Conservation (phyloP, 257 asterid genomes). For the Ballota nigra region DNA sequence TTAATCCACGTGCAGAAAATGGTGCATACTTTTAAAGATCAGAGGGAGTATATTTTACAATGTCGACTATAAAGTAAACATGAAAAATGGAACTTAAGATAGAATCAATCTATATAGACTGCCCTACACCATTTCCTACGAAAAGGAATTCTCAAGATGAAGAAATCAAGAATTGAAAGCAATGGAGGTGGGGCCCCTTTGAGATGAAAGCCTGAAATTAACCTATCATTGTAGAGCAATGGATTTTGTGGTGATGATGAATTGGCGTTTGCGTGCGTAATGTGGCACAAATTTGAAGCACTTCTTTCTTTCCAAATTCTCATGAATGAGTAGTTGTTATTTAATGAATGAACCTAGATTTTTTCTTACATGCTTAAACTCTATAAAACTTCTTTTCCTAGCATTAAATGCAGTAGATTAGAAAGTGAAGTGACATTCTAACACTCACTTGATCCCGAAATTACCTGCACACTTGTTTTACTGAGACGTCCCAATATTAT, state of each 20-base stretch:
- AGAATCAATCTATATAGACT: background rate
- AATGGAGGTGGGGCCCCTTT: background rate
- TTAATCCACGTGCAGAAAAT: too few relatives aligned
- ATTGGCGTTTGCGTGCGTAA: slow-evolving; percentile 25
- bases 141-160: too few relatives aligned
- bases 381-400: background rate
- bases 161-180: background rate
- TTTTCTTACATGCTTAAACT: background rate
- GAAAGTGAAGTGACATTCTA: slow-evolving; percentile 20
- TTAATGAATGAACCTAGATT: slow-evolving; percentile 16
- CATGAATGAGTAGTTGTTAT: background rate
- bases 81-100: too few relatives aligned
- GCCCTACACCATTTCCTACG: background rate
- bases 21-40: too few relatives aligned
- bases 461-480: too few relatives aligned
- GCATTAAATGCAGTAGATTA: background rate
- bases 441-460: too few relatives aligned
- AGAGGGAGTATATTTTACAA: too few relatives aligned
- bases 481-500: too few relatives aligned
- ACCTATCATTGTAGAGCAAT: background rate
- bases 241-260: slow-evolving; percentile 18
- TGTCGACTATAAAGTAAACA: too few relatives aligned
- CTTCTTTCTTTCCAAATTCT: slow-evolving; percentile 11
- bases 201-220: background rate
- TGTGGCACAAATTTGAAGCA: slow-evolving; percentile 31